Percentiles rank a stretch among this genome's conserved stretches.
Conservation (phyloP, 495 filamentous ascomycete species). For the Chaetomium fimeti region DNA sequence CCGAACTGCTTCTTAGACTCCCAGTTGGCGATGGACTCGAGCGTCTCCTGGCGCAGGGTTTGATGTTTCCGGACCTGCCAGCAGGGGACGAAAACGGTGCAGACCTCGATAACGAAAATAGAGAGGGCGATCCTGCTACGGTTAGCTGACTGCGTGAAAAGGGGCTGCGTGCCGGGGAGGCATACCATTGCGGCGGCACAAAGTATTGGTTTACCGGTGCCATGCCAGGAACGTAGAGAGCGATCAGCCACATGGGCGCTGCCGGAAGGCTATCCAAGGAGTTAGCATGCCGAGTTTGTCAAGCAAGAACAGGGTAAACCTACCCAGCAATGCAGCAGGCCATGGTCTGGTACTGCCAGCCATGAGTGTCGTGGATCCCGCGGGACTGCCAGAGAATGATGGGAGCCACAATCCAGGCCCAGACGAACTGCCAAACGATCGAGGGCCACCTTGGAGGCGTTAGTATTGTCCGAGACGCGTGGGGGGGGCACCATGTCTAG, state of each 20-base stretch:
- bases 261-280: slow-evolving; percentile 53
- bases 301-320: slow-evolving; percentile 15
- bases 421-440: slow-evolving; percentile 62
- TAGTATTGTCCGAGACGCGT: slow-evolving; percentile 1
- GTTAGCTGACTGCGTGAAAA: background rate
- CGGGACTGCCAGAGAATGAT: slow-evolving; percentile 45
- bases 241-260: slow-evolving; percentile 64
- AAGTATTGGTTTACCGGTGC: slow-evolving; percentile 55
- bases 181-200: slow-evolving; percentile 53
- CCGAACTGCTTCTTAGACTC: slow-evolving; percentile 36
- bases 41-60: slow-evolving; percentile 33
- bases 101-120: slow-evolving; percentile 50
- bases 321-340: slow-evolving; percentile 57
- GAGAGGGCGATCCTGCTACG: slow-evolving; percentile 34
- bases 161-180: background rate
- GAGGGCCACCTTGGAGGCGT: slow-evolving; percentile 53
- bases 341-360: slow-evolving; percentile 67
- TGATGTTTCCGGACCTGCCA: slow-evolving; percentile 35
- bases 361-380: slow-evolving; percentile 61
- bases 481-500: no score
- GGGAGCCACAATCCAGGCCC: slow-evolving; percentile 57
- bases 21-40: slow-evolving; percentile 34
- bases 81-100: slow-evolving; percentile 50
- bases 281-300: slow-evolving; percentile 7
- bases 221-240: slow-evolving; percentile 58